Evolutionary conservation across 495 filamentous ascomycete genomes (phyloP), one percentile per base, ranked within the genome.

Genomic region (Xylaria scruposa): DNA sequence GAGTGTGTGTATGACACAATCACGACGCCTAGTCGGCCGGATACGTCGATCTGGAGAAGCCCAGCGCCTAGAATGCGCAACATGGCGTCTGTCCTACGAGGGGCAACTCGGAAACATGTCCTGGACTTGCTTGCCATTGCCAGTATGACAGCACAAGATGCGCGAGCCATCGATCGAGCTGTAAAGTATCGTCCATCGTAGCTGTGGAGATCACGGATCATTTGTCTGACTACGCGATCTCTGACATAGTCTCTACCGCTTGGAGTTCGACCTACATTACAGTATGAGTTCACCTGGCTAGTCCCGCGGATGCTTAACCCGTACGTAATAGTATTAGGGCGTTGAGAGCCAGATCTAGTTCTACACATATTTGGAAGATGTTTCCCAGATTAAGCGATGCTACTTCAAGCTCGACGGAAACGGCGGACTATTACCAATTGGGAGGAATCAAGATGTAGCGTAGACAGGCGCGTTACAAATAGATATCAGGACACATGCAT

Each of bases 1-100:
- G 73, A 63, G 65, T 54, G 61, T 66, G 72, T 72, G 72, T 75
- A 78, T 73, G 77, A 78, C 73, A 77, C 73, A 72, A 70, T 72
- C 75, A 72, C 70, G 72, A 78, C 71, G 75, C 77, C 65, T 77
- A 42, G 73, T 74, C 66, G 73, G 46, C 72, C 73, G 77, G 77
- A 77, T 75, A 75, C 49, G 73, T 78, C 73, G 77, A 78, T 78
- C 77, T 78, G 71, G 77, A 78, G 77, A 73, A 75, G 77, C 66
- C 71, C 73, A 72, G 77, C 74, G 62, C 69, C 69, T 68, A 64
- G 74, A 69, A 62, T 65, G 75, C 66, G 64, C 38, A 72, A 72
- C 72, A 72, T 49, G 61, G 47, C 44, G 60, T 29, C 38, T 64
- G 61, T 71, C 70, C 44, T 68, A 67, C 76, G 68, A 73, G 74